These are phyloP conservation scores for Raphanus raphanistrum DNA, from an alignment of 345 rosid genomes.

Conservation along the genomic window DNA sequence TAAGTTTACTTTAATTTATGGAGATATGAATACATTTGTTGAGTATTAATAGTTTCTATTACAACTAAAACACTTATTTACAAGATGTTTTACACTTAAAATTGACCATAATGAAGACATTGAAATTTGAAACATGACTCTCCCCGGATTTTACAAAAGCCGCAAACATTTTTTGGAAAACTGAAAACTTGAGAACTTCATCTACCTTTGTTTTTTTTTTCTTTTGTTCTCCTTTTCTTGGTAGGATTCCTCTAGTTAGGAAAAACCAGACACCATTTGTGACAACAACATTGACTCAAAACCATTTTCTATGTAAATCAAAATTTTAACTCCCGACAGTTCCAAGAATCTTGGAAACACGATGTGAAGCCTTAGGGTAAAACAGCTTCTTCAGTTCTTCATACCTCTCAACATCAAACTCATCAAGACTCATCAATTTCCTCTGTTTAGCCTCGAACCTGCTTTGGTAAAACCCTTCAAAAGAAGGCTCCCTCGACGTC, in stretches of 20 bases:
- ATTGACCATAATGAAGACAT: neutral
- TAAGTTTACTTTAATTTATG: neutral
- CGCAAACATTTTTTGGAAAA: constrained; percentile 5
- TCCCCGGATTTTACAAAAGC: constrained; percentile 23
- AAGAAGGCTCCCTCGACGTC: constrained; percentile 85
- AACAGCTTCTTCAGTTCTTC: constrained; percentile 51
- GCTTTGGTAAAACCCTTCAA: constrained; percentile 85
- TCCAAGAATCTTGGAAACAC: constrained; percentile 37
- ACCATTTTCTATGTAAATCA: neutral
- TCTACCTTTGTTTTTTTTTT: constrained; percentile 5
- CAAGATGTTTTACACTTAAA: neutral
- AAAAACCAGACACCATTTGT: constrained; percentile 11
- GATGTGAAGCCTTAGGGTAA: constrained; percentile 20
- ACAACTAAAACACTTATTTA: constrained; percentile 14
- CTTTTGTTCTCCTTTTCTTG: neutral
- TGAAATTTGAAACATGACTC: constrained; percentile 9
- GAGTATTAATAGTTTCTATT: neutral
- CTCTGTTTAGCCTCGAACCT: constrained; percentile 67
- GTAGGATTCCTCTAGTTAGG: neutral
- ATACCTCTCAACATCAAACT: constrained; percentile 62
- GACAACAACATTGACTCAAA: constrained; percentile 32
- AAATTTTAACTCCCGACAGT: constrained; percentile 11
- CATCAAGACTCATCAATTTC: constrained; percentile 46
- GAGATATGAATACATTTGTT: neutral
- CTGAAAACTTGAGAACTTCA: constrained; percentile 21